Percentiles rank a stretch among this genome's conserved stretches.
Evolutionary conservation across 495 filamentous ascomycete species (phyloP).

Genomic region (Podospora bellae-mahoneyi): DNA sequence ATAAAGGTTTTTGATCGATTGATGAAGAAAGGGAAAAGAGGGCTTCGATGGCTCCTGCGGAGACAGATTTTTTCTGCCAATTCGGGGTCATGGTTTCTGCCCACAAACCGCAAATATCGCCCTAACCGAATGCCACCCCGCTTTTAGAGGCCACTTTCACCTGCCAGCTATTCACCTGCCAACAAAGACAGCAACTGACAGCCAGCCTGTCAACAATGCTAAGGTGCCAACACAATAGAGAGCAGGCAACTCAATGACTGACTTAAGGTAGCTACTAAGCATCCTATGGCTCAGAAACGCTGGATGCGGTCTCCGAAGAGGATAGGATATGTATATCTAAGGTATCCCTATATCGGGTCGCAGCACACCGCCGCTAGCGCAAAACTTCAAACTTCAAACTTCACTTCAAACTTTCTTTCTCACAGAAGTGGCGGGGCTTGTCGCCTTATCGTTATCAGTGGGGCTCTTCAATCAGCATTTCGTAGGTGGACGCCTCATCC

Average conservation of each 20-base stretch:
- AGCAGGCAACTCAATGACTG: too few species aligned
- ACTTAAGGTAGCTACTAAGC: background rate
- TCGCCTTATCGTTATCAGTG: slow-evolving; percentile 13
- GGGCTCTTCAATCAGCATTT: background rate
- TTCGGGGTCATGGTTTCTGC: slow-evolving; percentile 10
- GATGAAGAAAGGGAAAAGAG: slow-evolving; percentile 29
- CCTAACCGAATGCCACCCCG: slow-evolving; percentile 18
- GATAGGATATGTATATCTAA: too few species aligned
- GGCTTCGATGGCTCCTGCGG: slow-evolving; percentile 27
- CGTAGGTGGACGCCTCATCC: background rate
- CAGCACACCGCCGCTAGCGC: background rate
- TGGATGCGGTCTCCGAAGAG: background rate
- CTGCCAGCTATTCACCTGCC: background rate
- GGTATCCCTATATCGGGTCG: background rate
- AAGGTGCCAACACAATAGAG: background rate
- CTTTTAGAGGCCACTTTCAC: background rate
- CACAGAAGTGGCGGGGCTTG: background rate
- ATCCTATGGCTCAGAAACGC: background rate
- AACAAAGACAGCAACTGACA: too few species aligned
- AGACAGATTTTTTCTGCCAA: slow-evolving; percentile 31
- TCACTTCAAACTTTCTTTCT: background rate
- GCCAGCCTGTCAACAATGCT: background rate
- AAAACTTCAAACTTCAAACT: slow-evolving; percentile 3
- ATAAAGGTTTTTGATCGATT: slow-evolving; percentile 31
- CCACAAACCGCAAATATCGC: slow-evolving; percentile 20